These are phyloP conservation scores for Aspergillus incahuasiensis DNA, from an alignment of 495 filamentous ascomycete genomes.

Conservation along the genomic window DNA sequence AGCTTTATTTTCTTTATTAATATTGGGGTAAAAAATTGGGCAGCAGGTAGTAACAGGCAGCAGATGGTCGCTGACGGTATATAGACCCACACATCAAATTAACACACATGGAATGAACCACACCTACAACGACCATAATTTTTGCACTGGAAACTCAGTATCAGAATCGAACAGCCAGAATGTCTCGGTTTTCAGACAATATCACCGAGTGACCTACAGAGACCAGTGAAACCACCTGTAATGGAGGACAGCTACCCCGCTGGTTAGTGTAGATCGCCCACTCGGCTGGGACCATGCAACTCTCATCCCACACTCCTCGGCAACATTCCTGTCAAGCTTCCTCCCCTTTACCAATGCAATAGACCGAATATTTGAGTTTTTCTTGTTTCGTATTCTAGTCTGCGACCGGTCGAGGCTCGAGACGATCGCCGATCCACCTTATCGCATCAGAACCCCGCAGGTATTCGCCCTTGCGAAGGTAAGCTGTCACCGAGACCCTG, in stretches of 20 bases:
- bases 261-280: neutral
- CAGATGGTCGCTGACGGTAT: too few relatives aligned
- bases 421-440: neutral
- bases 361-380: neutral
- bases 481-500: neutral
- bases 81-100: too few relatives aligned
- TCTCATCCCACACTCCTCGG: neutral
- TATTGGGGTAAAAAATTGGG: too few relatives aligned
- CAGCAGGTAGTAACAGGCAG: too few relatives aligned
- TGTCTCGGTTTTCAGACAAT: too few relatives aligned
- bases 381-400: neutral
- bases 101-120: too few relatives aligned
- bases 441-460: conserved; percentile 3
- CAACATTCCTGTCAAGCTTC: neutral
- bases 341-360: neutral
- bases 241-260: neutral
- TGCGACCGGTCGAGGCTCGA: neutral
- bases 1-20: too few relatives aligned
- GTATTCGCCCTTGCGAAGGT: neutral
- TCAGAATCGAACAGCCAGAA: too few relatives aligned
- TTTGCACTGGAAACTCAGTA: too few relatives aligned
- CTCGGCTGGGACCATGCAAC: neutral
- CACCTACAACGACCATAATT: too few relatives aligned
- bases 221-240: too few relatives aligned
- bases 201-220: too few relatives aligned